Base-by-base conservation (phyloP, 345 rosid species). In the Bruguiera parviflora region DNA sequence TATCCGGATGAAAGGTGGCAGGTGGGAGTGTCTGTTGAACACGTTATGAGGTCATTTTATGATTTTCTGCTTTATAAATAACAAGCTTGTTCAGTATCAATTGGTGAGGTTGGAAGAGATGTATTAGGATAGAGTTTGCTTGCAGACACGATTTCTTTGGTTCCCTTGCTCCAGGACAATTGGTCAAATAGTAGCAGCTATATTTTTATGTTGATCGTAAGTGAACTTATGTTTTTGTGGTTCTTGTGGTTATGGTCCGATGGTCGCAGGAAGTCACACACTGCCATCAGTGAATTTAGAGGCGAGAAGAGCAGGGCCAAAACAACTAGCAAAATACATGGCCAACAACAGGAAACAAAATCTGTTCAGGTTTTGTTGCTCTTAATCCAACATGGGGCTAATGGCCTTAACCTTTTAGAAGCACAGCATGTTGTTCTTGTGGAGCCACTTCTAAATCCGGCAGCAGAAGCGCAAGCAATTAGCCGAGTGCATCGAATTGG, bases 401-500 rank as follows among this genome's bases (percentile, higher is more conserved):
- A 94, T 63, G 98, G 98, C 46, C 95, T 94, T 57, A 94, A 94
- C 74, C 97, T 94, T 61, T 81, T 94, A 69, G 98, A 94, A 80
- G 97, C 98, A 66, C 89, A 87, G 73, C 98, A 91, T 76, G 98
- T 94, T 67, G 79, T 94, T 75, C 88, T 94, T 43, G 96, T 94
- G 51, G 98, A 94, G 74, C 98, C 98, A 16, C 81, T 94, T 64
- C 86, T 94, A 67, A 91, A 91, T 81, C 98, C 98, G 6, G 98
- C 98, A 65, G 95, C 87, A 24, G 97, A 94, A 78, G 93, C 98
- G 56, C 98, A 94, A 82, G 97, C 98, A 64, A 89, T 94, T 67
- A 85, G 97, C 72, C 85, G 98, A 61, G 92, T 94, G 29, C 98
- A 94, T 74, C 87, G 97, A 57, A 88, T 94, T 55, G 98, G 98